phyloP scores from a whole-genome alignment of 192 early-diverging fungal genomes.

The Gamsiella multidivaricata region DNA sequence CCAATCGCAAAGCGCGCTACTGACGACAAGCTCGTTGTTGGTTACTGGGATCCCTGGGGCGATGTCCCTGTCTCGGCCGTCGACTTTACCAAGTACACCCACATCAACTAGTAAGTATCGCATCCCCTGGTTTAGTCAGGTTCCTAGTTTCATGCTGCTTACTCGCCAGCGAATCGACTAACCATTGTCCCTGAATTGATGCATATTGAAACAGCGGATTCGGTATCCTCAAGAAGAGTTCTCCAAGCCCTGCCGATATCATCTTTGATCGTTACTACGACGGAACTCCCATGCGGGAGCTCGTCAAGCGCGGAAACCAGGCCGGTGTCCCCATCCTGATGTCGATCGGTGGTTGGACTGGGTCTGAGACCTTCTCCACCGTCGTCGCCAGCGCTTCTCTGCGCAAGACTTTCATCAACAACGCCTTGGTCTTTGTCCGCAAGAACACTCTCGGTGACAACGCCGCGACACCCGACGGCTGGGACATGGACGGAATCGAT shows the following conservation, averaged over 20 bases:
- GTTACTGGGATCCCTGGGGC: slow-evolving; percentile 49
- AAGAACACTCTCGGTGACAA: slow-evolving; percentile 23
- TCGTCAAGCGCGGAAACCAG: slow-evolving; percentile 32
- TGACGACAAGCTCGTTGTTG: slow-evolving; percentile 26
- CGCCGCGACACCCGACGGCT: slow-evolving; percentile 31
- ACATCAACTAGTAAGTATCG: slow-evolving; percentile 44
- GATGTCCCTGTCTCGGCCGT: slow-evolving; percentile 25
- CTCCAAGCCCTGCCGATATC: slow-evolving; percentile 9
- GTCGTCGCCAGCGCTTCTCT: slow-evolving; percentile 59
- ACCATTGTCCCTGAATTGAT: not conserved
- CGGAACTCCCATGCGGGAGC: slow-evolving; percentile 11
- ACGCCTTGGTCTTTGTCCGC: slow-evolving; percentile 58
- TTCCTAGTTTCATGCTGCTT: too few species aligned
- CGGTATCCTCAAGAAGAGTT: slow-evolving; percentile 27
- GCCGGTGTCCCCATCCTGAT: slow-evolving; percentile 57
- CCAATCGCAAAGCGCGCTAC: slow-evolving; percentile 21
- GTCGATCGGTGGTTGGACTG: slow-evolving; percentile 80
- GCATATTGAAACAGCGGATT: slow-evolving; percentile 17
- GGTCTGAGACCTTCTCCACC: slow-evolving; percentile 69
- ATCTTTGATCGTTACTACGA: slow-evolving; percentile 48
- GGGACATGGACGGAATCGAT: slow-evolving; percentile 47
- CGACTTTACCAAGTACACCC: slow-evolving; percentile 45
- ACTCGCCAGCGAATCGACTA: too few species aligned
- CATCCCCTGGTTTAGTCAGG: too few species aligned
- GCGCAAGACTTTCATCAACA: slow-evolving; percentile 64